Evolutionary conservation across 371 early-diverging fungal species (phyloP).

Genomic region (Apophysomyces ossiformis): DNA sequence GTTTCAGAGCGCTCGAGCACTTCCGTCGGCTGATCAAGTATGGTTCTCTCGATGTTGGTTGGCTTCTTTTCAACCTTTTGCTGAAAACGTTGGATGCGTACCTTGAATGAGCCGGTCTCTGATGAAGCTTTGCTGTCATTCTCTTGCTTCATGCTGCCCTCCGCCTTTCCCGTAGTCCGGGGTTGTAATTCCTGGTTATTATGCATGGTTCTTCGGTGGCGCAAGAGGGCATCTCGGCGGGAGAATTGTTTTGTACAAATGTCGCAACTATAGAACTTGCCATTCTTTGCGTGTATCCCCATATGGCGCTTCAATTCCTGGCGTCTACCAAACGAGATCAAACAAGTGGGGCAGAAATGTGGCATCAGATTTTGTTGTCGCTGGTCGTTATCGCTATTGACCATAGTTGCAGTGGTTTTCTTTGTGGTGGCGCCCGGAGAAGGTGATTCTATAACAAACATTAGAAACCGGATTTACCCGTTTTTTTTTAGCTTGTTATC

Average conservation of each 20-base stretch:
- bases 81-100: too few relatives aligned
- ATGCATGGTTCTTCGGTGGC: slow-evolving; percentile 1
- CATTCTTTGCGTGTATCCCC: slow-evolving; percentile 1
- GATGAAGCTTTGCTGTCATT: too few relatives aligned
- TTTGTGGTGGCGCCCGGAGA: not conserved
- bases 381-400: not conserved
- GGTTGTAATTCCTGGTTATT: not conserved
- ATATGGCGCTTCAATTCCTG: slow-evolving; percentile 3
- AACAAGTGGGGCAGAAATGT: not conserved
- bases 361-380: not conserved
- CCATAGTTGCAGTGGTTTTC: too few relatives aligned
- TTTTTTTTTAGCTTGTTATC: too few relatives aligned
- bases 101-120: too few relatives aligned
- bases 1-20: too few relatives aligned
- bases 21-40: too few relatives aligned
- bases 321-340: not conserved
- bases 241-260: not conserved
- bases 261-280: not conserved
- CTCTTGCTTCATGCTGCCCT: too few relatives aligned
- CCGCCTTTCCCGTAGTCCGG: too few relatives aligned
- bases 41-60: too few relatives aligned
- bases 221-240: not conserved
- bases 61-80: too few relatives aligned
- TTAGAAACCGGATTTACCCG: too few relatives aligned
- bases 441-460: not conserved